phyloP scores from a whole-genome alignment of 345 rosid species.

The Populus deltoides region DNA sequence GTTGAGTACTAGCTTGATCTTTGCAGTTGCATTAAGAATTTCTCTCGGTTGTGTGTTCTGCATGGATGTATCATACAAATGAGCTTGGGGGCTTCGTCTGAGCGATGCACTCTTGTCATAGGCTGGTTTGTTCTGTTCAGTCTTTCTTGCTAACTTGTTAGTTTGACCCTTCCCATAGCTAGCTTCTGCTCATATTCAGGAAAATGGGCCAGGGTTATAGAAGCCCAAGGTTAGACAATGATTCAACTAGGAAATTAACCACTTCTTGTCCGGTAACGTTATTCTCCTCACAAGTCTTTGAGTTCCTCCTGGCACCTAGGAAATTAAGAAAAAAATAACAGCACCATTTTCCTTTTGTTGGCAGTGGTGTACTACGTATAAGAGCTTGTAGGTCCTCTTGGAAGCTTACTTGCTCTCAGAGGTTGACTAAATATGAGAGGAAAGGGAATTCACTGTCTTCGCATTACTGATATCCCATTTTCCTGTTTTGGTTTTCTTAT shows the following conservation, averaged over 20 bases:
- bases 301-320: neutral
- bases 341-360: neutral
- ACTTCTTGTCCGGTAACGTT: neutral
- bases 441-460: neutral
- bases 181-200: neutral
- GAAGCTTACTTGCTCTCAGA: neutral
- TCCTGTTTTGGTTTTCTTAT: neutral
- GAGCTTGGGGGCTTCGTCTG: neutral
- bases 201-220: neutral
- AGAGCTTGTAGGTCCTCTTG: neutral
- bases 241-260: neutral
- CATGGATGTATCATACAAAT: neutral
- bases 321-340: neutral
- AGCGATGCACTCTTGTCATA: neutral
- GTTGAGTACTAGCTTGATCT: neutral
- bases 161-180: neutral
- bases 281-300: neutral
- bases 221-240: neutral
- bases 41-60: neutral
- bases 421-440: neutral
- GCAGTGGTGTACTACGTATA: neutral
- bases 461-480: neutral
- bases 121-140: neutral
- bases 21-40: neutral
- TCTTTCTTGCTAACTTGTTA: neutral